A percentile compares a stretch with the other conserved stretches of the same genome.
These are phyloP conservation scores for Silene noctiflora DNA, from an alignment of 179 eudicot genomes.

Conservation along the genomic window DNA sequence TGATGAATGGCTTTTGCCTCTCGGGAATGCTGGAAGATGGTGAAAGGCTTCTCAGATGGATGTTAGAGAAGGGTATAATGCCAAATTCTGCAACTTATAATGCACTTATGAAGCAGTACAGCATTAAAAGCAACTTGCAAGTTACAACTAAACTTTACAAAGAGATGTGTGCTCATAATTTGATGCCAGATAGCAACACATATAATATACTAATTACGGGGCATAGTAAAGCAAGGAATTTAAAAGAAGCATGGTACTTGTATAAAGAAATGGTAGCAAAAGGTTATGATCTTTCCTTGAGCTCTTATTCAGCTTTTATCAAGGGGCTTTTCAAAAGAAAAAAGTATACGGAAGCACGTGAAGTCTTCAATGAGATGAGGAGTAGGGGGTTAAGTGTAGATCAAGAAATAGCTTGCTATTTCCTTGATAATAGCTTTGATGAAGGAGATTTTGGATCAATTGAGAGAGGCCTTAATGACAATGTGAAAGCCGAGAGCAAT, in stretches of 20 bases:
- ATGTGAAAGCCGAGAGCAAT: conserved; percentile 29
- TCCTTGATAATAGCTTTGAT: conserved; percentile 56
- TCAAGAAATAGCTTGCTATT: conserved; percentile 50
- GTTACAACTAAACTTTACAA: conserved; percentile 52
- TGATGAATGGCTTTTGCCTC: conserved; percentile 84
- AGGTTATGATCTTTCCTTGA: conserved; percentile 49
- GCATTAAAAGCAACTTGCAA: conserved; percentile 66
- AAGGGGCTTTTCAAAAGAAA: conserved; percentile 76
- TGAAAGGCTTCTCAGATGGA: conserved; percentile 71
- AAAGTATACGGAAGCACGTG: conserved; percentile 66
- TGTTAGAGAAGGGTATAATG: conserved; percentile 71
- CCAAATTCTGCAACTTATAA: conserved; percentile 82
- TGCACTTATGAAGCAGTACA: conserved; percentile 74
- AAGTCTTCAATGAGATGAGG: conserved; percentile 81
- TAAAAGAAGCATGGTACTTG: conserved; percentile 94
- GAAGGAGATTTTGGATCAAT: conserved; percentile 55
- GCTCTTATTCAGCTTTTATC: conserved; percentile 67
- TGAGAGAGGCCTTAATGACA: conserved; percentile 44
- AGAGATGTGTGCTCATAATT: conserved; percentile 58
- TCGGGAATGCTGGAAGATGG: conserved; percentile 89
- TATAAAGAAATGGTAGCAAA: conserved; percentile 73
- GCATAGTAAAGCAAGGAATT: conserved; percentile 85
- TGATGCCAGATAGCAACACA: conserved; percentile 67
- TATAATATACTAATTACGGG: conserved; percentile 81
- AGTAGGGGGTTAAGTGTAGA: conserved; percentile 50